Evolutionary conservation across 331 rosid genomes (phyloP).

Genomic region (Malus hybrid): DNA sequence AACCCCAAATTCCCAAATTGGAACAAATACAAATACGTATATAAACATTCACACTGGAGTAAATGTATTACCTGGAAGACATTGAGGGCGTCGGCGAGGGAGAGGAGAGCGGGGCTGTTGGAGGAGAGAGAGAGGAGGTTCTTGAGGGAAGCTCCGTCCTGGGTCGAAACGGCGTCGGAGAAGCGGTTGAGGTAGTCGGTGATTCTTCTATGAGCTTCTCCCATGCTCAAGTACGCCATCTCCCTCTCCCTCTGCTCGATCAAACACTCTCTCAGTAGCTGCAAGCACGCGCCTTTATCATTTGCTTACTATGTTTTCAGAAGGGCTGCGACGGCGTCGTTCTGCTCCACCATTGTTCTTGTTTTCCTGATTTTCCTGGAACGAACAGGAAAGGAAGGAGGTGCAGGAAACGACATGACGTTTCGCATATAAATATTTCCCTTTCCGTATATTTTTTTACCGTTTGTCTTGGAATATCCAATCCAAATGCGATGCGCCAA

Average conservation of each 20-base stretch:
- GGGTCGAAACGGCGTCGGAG: slow-evolving; percentile 57
- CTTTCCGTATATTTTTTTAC: too few species aligned
- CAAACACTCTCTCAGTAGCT: background rate
- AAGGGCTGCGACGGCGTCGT: background rate
- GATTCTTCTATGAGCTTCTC: slow-evolving; percentile 82
- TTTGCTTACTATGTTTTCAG: background rate
- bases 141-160: slow-evolving; percentile 62
- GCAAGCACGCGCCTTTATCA: background rate
- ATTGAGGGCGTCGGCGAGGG: slow-evolving; percentile 73
- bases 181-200: slow-evolving; percentile 70
- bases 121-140: slow-evolving; percentile 71
- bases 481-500: background rate
- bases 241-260: background rate
- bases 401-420: background rate
- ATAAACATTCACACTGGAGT: background rate
- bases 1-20: background rate
- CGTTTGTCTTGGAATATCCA: background rate
- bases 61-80: slow-evolving; percentile 39
- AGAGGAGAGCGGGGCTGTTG: slow-evolving; percentile 40
- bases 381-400: background rate
- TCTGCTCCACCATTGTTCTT: too few species aligned
- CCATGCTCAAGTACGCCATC: slow-evolving; percentile 90
- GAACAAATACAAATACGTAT: background rate
- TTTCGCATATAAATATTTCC: background rate
- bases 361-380: background rate